A percentile compares a stretch with the other conserved stretches of the same genome.
Evolutionary conservation across 2,329 filamentous ascomycete genomes (phyloP).

Genomic region (Sarocladium brachiariae): DNA sequence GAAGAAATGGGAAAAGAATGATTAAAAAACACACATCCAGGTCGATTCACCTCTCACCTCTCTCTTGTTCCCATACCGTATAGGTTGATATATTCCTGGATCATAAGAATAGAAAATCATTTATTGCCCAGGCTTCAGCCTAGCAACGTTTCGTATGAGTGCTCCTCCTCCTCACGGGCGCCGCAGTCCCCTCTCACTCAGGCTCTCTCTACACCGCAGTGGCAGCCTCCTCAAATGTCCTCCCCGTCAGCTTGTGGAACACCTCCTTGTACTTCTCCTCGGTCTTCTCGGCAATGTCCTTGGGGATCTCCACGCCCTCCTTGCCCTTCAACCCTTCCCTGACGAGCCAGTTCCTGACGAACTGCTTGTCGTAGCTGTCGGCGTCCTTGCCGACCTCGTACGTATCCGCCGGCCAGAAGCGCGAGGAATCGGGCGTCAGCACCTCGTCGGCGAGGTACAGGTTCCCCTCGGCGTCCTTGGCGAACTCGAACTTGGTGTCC

Average conservation of each 20-base stretch:
- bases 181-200: too few species aligned
- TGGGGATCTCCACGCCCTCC: constrained; percentile 53
- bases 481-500: constrained; percentile 45
- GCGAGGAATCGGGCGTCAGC: constrained; percentile 73
- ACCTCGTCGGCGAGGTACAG: constrained; percentile 74
- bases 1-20: too few species aligned
- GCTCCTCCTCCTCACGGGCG: too few species aligned
- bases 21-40: too few species aligned
- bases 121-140: too few species aligned
- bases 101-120: too few species aligned
- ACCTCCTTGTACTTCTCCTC: constrained; percentile 70
- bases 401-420: constrained; percentile 75
- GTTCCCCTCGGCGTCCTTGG: constrained; percentile 45
- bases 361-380: constrained; percentile 85
- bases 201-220: too few species aligned
- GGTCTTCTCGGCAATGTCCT: constrained; percentile 65
- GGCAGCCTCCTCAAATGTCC: constrained; percentile 7
- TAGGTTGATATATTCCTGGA: too few species aligned
- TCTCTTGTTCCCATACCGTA: too few species aligned
- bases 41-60: too few species aligned
- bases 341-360: constrained; percentile 75
- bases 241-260: constrained; percentile 31
- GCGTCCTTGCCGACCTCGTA: constrained; percentile 62
- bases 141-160: too few species aligned
- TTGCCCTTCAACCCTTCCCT: constrained; percentile 49